Conservation (phyloP, 1,284 basidiomycete species). For the Ceratorhiza oryzae-sativae region DNA sequence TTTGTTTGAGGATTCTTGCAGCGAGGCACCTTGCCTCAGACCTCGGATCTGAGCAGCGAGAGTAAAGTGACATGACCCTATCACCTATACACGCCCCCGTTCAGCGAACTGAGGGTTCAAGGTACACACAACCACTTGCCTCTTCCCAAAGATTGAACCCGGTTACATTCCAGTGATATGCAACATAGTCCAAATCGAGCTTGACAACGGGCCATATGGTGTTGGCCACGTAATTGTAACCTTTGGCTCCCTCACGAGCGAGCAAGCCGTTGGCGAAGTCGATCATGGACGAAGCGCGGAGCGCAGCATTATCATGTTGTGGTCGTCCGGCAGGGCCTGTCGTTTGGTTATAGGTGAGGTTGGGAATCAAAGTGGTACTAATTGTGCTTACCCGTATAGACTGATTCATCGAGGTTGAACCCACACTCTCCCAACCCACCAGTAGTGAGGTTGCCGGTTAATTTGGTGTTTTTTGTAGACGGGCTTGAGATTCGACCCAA, state of each 20-base stretch:
- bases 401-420: constrained; percentile 47
- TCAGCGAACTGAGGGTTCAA: neutral
- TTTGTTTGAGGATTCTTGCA: constrained; percentile 1
- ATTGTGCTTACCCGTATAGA: constrained; percentile 44
- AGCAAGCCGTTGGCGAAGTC: constrained; percentile 39
- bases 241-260: constrained; percentile 23
- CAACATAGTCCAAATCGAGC: constrained; percentile 38
- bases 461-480: constrained; percentile 40
- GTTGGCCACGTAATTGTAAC: constrained; percentile 22
- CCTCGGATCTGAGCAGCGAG: constrained; percentile 37
- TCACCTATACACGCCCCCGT: neutral
- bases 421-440: constrained; percentile 47
- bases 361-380: neutral
- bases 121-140: neutral
- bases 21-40: constrained; percentile 36
- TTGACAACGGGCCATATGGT: constrained; percentile 36
- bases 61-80: constrained; percentile 43
- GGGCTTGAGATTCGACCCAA: constrained; percentile 30
- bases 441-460: constrained; percentile 40
- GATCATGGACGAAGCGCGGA: constrained; percentile 42
- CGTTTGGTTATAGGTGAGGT: neutral
- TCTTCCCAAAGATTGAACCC: constrained; percentile 45
- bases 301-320: constrained; percentile 48
- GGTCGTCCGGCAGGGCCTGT: constrained; percentile 44
- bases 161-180: constrained; percentile 39